A percentile compares a stretch with the other conserved stretches of the same genome.
These are phyloP conservation scores for Hypoxylon rubiginosum DNA, from an alignment of 2,329 filamentous ascomycete species.

Conservation along the genomic window DNA sequence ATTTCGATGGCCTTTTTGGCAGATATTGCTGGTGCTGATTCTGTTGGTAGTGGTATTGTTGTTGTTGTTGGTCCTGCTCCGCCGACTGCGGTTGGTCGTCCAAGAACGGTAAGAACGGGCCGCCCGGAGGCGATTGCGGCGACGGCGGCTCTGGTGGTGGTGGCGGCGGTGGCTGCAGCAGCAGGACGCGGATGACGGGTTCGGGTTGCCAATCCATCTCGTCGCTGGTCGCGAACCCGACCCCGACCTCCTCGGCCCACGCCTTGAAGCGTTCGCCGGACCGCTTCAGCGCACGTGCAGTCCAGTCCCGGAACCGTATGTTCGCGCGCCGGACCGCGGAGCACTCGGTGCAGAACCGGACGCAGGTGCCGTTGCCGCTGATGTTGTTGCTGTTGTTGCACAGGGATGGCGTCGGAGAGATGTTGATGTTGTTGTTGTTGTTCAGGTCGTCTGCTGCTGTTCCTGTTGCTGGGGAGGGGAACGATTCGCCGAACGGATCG, in stretches of 20 bases:
- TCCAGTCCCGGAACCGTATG: constrained; percentile 45
- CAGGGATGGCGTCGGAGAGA: neutral
- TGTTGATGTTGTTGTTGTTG: neutral
- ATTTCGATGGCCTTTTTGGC: neutral
- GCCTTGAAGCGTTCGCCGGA: constrained; percentile 31
- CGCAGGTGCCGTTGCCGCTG: neutral
- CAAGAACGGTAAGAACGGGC: neutral
- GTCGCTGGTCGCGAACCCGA: constrained; percentile 42
- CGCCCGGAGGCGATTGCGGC: neutral
- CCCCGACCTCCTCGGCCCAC: constrained; percentile 49
- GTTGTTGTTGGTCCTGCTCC: constrained; percentile 7
- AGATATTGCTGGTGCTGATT: neutral
- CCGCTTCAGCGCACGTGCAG: constrained; percentile 18
- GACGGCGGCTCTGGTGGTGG: neutral
- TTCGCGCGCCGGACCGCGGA: constrained; percentile 48
- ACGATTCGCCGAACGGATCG: neutral
- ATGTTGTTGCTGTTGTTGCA: neutral
- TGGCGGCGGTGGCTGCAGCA: neutral
- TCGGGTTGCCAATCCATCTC: constrained; percentile 55
- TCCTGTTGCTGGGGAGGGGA: neutral
- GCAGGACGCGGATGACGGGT: constrained; percentile 48
- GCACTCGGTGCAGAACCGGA: constrained; percentile 47
- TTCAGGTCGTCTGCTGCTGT: neutral
- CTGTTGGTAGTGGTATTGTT: constrained; percentile 12
- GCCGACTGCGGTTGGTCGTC: neutral